These are phyloP conservation scores for Agaricales sp. DNA, from an alignment of 1,284 basidiomycete genomes.

Conservation along the genomic window DNA sequence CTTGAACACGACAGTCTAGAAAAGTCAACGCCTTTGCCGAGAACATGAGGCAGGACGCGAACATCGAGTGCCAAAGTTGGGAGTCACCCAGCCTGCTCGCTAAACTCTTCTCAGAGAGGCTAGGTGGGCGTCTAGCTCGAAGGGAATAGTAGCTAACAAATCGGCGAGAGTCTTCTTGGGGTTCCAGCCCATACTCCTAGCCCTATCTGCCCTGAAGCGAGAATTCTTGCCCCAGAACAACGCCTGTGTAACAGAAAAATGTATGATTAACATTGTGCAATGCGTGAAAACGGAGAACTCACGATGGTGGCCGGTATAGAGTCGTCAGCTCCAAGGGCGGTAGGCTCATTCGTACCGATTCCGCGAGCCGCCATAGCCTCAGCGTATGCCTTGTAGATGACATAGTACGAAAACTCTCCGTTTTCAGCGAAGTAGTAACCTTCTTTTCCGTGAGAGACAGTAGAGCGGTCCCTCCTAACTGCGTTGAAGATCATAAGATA, in stretches of 20 bases:
- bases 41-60: too few relatives aligned
- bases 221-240: slow-evolving; percentile 49
- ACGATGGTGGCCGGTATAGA: slow-evolving; percentile 13
- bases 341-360: slow-evolving; percentile 21
- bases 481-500: slow-evolving; percentile 13
- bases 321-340: slow-evolving; percentile 22
- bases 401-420: slow-evolving; percentile 21
- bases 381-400: slow-evolving; percentile 21
- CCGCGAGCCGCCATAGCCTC: slow-evolving; percentile 24
- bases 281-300: not conserved
- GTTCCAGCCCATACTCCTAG: slow-evolving; percentile 46
- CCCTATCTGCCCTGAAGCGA: slow-evolving; percentile 36
- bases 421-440: slow-evolving; percentile 23
- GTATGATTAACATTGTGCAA: not conserved
- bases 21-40: too few relatives aligned
- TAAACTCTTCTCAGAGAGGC: too few relatives aligned
- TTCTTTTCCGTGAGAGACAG: slow-evolving; percentile 14
- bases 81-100: too few relatives aligned
- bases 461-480: slow-evolving; percentile 7
- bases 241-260: not conserved
- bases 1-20: too few relatives aligned
- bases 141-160: slow-evolving; percentile 32
- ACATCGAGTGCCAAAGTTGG: too few relatives aligned
- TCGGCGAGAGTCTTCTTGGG: slow-evolving; percentile 35
- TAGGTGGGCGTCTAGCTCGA: slow-evolving; percentile 32